Evolutionary conservation across 2,329 filamentous ascomycete genomes (phyloP), one percentile per base, ranked within the genome.

Genomic region (Hypoxylon sp.): DNA sequence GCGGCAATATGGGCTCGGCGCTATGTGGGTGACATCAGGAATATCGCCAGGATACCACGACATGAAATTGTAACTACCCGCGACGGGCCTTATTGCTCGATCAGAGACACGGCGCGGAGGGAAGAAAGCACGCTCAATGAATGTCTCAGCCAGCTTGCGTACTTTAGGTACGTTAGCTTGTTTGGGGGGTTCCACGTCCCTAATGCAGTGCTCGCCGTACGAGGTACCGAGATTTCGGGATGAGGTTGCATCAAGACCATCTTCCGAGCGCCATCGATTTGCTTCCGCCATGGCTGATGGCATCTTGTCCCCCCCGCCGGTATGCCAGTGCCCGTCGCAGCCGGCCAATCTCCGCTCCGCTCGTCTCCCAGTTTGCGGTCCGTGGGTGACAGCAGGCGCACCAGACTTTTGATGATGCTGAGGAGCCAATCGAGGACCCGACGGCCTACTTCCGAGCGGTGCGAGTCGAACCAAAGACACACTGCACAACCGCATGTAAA

Each of bases 221-320:
- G 34, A 62, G 61, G 61, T 68, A 65, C 73, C 73, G 65, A 65
- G 58, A 65, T 63, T 65, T 70, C 69, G 73, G 72, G 62, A 72
- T 67, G 53, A 47, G 52, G 56, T 63, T 53, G 57, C 58, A 64
- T 56, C 46, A 23, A 61, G 45, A 55, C 53, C 57, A 50, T 59
- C 61, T 69, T 63, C 66, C 68, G 68, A 66, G 55, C 53, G 56
- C 43, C 53, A 69, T 61, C 48, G 29, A 56, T 61, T 61, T 46
- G 41, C 34, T 55, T 52, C 48, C 61, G 48, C 53, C 34, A 61
- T 63, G 52, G 55, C 43, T 46, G 61, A 58, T 59, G 51, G 45
- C 51, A 59, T 65, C 50, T 14, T 45, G 34, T 32, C 34, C 54
- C 53, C 58, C 57, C 45, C 59, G 54, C 48, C 64, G 61, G 37